phyloP scores from a whole-genome alignment of 495 filamentous ascomycete genomes.

The Cetradonia linearis region DNA sequence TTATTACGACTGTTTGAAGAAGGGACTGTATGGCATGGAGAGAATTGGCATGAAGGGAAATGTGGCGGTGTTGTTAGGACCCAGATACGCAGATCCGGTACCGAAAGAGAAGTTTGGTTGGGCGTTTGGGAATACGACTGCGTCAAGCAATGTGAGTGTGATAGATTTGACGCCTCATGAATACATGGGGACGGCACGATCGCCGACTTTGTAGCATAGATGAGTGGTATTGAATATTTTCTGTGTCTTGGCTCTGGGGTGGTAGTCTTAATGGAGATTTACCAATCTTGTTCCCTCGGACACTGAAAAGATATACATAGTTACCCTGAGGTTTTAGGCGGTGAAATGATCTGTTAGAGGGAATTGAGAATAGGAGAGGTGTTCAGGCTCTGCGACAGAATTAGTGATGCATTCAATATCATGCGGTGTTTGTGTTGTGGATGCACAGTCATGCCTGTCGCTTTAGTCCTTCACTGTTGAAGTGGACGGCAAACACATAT shows the following conservation, averaged over 20 bases:
- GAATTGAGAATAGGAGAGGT: too few relatives aligned
- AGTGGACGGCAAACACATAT: too few relatives aligned
- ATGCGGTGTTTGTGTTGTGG: too few relatives aligned
- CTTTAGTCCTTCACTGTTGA: too few relatives aligned
- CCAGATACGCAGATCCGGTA: neutral
- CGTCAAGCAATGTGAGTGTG: neutral
- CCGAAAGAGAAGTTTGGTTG: neutral
- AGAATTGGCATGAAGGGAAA: constrained; percentile 11
- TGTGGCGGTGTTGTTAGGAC: constrained; percentile 17
- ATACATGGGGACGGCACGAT: neutral
- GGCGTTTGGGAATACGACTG: neutral
- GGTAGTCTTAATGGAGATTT: too few relatives aligned
- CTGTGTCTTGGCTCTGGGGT: neutral
- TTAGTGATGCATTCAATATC: too few relatives aligned
- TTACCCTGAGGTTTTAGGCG: too few relatives aligned
- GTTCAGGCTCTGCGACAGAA: too few relatives aligned
- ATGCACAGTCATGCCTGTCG: too few relatives aligned
- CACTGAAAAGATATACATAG: too few relatives aligned
- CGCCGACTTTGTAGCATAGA: neutral
- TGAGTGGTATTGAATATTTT: neutral
- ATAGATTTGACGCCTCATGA: neutral
- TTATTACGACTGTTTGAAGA: constrained; percentile 13
- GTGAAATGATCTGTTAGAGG: too few relatives aligned
- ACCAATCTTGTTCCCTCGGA: too few relatives aligned
- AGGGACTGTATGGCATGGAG: neutral